Evolutionary conservation across 192 early-diverging fungal genomes (phyloP).

Genomic region (Spizellomyces sp.): DNA sequence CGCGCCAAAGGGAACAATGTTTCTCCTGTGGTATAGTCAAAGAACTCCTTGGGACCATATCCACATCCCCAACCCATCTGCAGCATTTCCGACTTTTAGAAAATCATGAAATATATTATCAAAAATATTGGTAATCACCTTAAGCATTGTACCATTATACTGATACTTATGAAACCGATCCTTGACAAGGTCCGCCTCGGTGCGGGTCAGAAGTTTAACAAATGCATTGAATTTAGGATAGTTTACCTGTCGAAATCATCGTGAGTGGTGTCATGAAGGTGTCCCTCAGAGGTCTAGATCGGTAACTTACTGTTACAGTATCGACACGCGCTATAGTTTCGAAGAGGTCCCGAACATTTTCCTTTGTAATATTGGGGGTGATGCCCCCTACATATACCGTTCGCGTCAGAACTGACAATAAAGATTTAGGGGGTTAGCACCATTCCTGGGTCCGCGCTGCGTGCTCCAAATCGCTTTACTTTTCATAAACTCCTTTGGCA

Average conservation of each 20-base stretch:
- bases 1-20: constrained; percentile 46
- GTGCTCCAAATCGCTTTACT: constrained; percentile 15
- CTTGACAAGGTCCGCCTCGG: constrained; percentile 48
- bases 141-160: constrained; percentile 37
- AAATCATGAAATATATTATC: neutral
- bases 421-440: neutral
- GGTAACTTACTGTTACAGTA: constrained; percentile 44
- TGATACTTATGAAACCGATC: constrained; percentile 33
- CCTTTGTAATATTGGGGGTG: constrained; percentile 37
- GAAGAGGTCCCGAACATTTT: constrained; percentile 44
- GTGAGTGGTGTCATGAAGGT: neutral
- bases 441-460: neutral
- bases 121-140: constrained; percentile 21
- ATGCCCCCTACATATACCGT: constrained; percentile 55
- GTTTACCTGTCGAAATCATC: constrained; percentile 42
- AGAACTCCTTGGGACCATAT: constrained; percentile 55
- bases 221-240: constrained; percentile 53
- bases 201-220: constrained; percentile 53
- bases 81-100: neutral
- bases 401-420: constrained; percentile 47
- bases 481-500: constrained; percentile 45
- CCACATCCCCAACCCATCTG: constrained; percentile 61
- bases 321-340: constrained; percentile 47
- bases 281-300: neutral
- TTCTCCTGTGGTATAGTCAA: constrained; percentile 47